A percentile compares a stretch with the other conserved stretches of the same genome.
These are phyloP conservation scores for Tanacetum coccineum DNA, from an alignment of 129 eudicot species.

Conservation along the genomic window DNA sequence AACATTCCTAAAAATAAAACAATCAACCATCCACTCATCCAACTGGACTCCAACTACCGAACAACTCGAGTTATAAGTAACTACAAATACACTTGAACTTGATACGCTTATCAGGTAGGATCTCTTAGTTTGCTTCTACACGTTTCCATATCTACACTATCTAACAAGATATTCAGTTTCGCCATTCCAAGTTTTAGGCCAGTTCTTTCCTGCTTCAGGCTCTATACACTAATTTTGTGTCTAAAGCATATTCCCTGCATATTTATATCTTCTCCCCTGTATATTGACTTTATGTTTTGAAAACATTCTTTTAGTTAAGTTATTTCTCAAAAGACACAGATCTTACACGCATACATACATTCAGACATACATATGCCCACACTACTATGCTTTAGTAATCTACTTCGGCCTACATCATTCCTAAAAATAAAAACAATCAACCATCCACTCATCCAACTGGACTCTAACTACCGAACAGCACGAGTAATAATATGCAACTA, in stretches of 20 bases:
- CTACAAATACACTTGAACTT: conserved; percentile 9
- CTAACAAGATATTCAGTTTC: too few species aligned
- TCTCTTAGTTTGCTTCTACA: too few species aligned
- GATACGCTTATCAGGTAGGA: background rate
- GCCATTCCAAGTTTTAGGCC: too few species aligned
- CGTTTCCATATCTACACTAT: too few species aligned
- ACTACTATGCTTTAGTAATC: background rate
- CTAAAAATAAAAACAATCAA: conserved; percentile 6
- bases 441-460: conserved; percentile 13
- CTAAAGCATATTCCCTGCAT: too few species aligned
- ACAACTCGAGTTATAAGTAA: background rate
- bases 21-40: conserved; percentile 15
- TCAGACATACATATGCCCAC: background rate
- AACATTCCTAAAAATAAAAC: conserved; percentile 1
- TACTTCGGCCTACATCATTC: conserved; percentile 9
- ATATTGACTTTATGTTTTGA: too few species aligned
- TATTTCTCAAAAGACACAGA: background rate
- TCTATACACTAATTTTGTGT: too few species aligned
- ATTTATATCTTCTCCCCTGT: too few species aligned
- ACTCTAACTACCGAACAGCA: conserved; percentile 1
- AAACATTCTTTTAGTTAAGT: too few species aligned
- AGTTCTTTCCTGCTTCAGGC: too few species aligned
- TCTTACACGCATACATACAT: background rate
- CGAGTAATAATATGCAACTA: background rate
- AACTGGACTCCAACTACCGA: conserved; percentile 1